Evolutionary conservation across 805 yeast species (phyloP), one percentile per base, ranked within the genome.

Genomic region (Yarrowia sp.): DNA sequence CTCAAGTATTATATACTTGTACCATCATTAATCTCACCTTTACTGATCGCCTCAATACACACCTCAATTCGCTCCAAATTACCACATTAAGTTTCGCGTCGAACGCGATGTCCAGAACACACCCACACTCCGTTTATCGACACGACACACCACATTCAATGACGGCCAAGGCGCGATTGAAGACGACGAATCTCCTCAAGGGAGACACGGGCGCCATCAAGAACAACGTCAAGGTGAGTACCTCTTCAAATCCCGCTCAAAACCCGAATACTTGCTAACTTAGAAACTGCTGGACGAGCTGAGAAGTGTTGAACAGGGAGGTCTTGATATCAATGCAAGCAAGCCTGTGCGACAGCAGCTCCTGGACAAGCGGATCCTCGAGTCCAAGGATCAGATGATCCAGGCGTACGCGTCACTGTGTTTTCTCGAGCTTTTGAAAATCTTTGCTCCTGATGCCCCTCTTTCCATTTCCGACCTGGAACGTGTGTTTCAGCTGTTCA

Each of bases 381-480:
- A 79, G 43, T 89, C 88, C 74, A 82, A 85, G 61, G 91, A 91
- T 74, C 70, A 76, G 3, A 95, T 94, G 5, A 86, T 92, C 8
- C 89, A 87, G 72, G 86, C 93, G 0, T 85, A 82, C 69, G 84
- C 84, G 1, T 87, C 95, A 8, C 89, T 96, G 74, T 87, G 95
- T 71, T 71, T 92, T 8, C 82, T 92, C 7, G 97, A 92, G 75
- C 81, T 93, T 10, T 77, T 92, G 50, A 81, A 97, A 69, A 77
- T 93, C 15, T 89, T 83, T 74, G 97, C 97, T 0, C 97, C 97
- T 0, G 91, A 92, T 75, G 97, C 97, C 8, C 97, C 98, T 4
- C 92, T 84, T 77, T 86, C 89, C 1, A 86, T 87, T 32, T 71
- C 79, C 1, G 88, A 89, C 72, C 80, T 92, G 46, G 80, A 75